A percentile compares a stretch with the other conserved stretches of the same genome.
phyloP scores from a whole-genome alignment of 2,329 filamentous ascomycete species.

The Blastomyces emzantsi region DNA sequence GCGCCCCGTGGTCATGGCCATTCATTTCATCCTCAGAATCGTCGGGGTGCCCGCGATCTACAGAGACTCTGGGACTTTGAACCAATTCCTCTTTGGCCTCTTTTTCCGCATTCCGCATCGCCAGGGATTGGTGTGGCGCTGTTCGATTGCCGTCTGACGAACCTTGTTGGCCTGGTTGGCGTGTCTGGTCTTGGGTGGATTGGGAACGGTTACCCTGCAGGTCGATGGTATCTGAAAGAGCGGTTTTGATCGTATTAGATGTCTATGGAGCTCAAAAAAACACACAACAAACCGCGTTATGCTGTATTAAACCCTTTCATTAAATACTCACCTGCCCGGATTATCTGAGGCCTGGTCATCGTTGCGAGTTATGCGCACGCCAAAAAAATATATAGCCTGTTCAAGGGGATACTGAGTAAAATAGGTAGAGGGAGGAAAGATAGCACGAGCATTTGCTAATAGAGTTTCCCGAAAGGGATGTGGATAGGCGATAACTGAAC shows the following conservation, averaged over 20 bases:
- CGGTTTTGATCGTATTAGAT: slow-evolving; percentile 8
- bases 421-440: slow-evolving; percentile 1
- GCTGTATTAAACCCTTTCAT: not conserved
- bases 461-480: not conserved
- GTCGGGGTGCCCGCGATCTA: slow-evolving; percentile 39
- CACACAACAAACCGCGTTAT: slow-evolving; percentile 1
- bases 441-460: slow-evolving; percentile 11
- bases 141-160: slow-evolving; percentile 48
- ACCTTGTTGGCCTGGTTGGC: slow-evolving; percentile 44
- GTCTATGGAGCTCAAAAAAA: not conserved
- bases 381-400: slow-evolving; percentile 6
- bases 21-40: slow-evolving; percentile 26
- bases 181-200: slow-evolving; percentile 72
- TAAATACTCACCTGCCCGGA: slow-evolving; percentile 36
- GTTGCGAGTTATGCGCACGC: slow-evolving; percentile 14
- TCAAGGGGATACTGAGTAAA: not conserved
- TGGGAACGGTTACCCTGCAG: slow-evolving; percentile 76
- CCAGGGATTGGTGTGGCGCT: slow-evolving; percentile 76
- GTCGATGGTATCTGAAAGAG: slow-evolving; percentile 76
- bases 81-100: slow-evolving; percentile 65
- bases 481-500: slow-evolving; percentile 8
- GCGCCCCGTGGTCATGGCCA: slow-evolving; percentile 15
- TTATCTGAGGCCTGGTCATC: slow-evolving; percentile 38
- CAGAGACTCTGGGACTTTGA: slow-evolving; percentile 53
- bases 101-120: slow-evolving; percentile 69